phyloP scores from a whole-genome alignment of 345 rosid genomes.

The Ceriops zippeliana region DNA sequence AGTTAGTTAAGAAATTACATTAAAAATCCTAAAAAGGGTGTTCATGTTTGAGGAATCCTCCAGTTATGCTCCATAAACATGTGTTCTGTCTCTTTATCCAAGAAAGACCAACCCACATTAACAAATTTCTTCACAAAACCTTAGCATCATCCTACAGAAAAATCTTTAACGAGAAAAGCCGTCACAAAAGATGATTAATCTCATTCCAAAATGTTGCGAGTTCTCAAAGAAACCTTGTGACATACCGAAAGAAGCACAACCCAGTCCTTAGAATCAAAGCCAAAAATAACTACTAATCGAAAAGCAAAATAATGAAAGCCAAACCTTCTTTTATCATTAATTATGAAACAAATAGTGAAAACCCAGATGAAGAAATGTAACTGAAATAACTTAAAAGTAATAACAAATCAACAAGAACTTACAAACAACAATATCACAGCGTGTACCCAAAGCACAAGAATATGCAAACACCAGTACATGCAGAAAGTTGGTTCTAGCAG shows the following conservation, averaged over 20 bases:
- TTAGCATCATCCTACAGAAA: not conserved
- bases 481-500: not conserved
- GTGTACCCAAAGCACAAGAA: not conserved
- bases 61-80: not conserved
- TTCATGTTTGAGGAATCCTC: not conserved
- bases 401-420: not conserved
- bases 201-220: not conserved
- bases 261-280: not conserved
- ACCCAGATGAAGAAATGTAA: constrained; percentile 15
- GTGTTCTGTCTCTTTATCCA: not conserved
- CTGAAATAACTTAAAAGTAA: not conserved
- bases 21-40: not conserved
- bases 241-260: not conserved
- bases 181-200: not conserved
- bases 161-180: not conserved
- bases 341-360: not conserved
- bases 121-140: constrained; percentile 1
- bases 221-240: too few species aligned
- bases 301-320: not conserved
- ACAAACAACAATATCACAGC: constrained; percentile 9
- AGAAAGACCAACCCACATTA: not conserved
- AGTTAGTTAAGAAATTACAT: not conserved
- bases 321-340: not conserved
- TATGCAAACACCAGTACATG: not conserved
- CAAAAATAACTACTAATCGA: not conserved